Evolutionary conservation across 306 rosid genomes (phyloP).

Genomic region (Dryas octopetala): DNA sequence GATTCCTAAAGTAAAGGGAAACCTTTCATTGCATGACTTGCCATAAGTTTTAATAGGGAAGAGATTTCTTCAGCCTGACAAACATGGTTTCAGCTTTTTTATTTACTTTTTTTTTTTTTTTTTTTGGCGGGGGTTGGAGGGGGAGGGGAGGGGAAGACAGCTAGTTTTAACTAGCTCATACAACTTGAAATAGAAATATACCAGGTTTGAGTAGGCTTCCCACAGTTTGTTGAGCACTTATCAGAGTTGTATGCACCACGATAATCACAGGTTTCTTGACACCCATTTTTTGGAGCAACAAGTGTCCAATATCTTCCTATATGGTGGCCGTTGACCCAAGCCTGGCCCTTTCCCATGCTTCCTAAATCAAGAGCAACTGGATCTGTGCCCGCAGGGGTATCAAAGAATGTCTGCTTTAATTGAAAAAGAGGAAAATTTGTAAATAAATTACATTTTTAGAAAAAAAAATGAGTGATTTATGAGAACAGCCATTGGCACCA

Average conservation of each 20-base stretch:
- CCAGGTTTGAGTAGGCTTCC: constrained; percentile 90
- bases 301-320: constrained; percentile 96
- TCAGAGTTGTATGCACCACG: constrained; percentile 76
- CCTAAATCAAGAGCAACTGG: constrained; percentile 84
- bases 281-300: constrained; percentile 75
- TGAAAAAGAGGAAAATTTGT: constrained; percentile 3
- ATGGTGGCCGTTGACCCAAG: constrained; percentile 95
- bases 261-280: constrained; percentile 68
- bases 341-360: constrained; percentile 99
- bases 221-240: constrained; percentile 78
- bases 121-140: too few relatives aligned
- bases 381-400: constrained; percentile 69
- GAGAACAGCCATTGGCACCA: constrained; percentile 1
- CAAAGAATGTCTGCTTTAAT: constrained; percentile 67
- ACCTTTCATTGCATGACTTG: not conserved
- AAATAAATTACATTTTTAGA: constrained; percentile 2
- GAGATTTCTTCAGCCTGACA: constrained; percentile 4
- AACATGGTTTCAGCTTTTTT: not conserved
- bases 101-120: too few relatives aligned
- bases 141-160: not conserved
- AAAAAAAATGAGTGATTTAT: not conserved
- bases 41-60: not conserved
- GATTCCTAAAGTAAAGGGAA: not conserved
- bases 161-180: constrained; percentile 8
- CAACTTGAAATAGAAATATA: constrained; percentile 28